Evolutionary conservation across 2,329 filamentous ascomycete genomes (phyloP), one percentile per base, ranked within the genome.

Genomic region (Pestalotiopsis fici): DNA sequence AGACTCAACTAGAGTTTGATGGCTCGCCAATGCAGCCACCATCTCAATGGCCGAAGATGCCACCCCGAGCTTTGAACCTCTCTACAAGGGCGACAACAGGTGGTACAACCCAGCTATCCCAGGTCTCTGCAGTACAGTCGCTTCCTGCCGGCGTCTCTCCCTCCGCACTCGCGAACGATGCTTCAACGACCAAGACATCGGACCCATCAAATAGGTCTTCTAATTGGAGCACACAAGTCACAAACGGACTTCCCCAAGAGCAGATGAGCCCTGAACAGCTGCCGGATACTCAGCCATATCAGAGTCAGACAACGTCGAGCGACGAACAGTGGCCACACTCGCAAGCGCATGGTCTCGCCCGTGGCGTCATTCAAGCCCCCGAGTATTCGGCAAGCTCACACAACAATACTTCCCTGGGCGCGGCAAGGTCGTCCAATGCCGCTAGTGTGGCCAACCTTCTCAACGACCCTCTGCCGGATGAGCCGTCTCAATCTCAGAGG

Each of bases 111-210:
- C 87, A 89, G 68, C 83, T 90, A 25, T 93, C 91, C 1, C 92
- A 93, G 75, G 81, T 85, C 57, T 91, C 90, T 4, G 85, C 82
- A 1, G 79, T 90, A 57, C 89, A 87, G 18, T 81, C 86, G 23
- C 78, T 91, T 2, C 87, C 88, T 0, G 80, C 84, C 0, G 88
- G 87, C 3, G 81, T 88, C 65, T 88, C 87, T 4, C 88, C 88
- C 15, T 88, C 86, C 28, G 86, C 86, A 13, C 78, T 87, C 67
- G 82, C 90, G 65, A 98, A 98, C 74, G 94, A 97, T 74, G 95
- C 94, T 1, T 97, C 94, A 2, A 97, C 95, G 1, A 97, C 95
- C n/a, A 96, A 97, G 80, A 95, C 93, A 2, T 93, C 93, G 1
- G 90, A 92, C 69, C 87, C 89, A 5, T 94, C 91, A 18, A 82